Conservation (phyloP, 306 rosid species). For the Sechiopsis laciniata region DNA sequence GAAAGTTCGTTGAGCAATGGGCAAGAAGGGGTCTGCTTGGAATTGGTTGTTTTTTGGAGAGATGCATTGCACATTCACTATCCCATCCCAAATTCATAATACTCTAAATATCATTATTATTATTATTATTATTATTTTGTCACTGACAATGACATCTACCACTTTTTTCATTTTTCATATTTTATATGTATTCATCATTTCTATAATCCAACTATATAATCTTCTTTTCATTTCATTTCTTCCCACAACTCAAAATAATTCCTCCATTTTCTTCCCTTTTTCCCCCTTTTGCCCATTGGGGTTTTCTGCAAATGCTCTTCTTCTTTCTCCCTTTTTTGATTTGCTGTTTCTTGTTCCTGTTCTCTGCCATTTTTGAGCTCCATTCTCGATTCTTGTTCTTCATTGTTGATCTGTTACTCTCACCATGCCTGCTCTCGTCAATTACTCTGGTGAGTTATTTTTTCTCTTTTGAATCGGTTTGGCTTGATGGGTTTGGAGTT, state of each 20-base stretch:
- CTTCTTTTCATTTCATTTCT: conserved; percentile 1
- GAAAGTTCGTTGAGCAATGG: conserved; percentile 1
- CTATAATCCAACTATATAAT: not conserved
- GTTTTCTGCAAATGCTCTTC: conserved; percentile 61
- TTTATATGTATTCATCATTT: not conserved
- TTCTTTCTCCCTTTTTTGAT: conserved; percentile 25
- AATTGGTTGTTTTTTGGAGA: conserved; percentile 17
- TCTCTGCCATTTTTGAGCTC: conserved; percentile 13
- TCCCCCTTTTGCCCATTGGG: conserved; percentile 46
- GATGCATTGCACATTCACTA: conserved; percentile 21
- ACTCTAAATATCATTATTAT: not conserved
- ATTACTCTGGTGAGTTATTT: conserved; percentile 47
- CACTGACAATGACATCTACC: conserved; percentile 4
- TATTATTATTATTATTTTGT: not conserved
- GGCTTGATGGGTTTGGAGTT: not conserved
- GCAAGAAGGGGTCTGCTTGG: not conserved
- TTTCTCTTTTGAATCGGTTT: not conserved
- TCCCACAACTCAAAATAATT: not conserved
- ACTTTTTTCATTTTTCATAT: not conserved
- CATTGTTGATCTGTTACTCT: conserved; percentile 10
- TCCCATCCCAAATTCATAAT: conserved; percentile 9
- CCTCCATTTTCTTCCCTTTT: not conserved
- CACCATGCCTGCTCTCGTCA: conserved; percentile 74
- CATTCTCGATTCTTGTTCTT: conserved; percentile 17
- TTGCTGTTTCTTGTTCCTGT: not conserved